Conservation (phyloP, 441 rosid species). For the Hura crepitans region DNA sequence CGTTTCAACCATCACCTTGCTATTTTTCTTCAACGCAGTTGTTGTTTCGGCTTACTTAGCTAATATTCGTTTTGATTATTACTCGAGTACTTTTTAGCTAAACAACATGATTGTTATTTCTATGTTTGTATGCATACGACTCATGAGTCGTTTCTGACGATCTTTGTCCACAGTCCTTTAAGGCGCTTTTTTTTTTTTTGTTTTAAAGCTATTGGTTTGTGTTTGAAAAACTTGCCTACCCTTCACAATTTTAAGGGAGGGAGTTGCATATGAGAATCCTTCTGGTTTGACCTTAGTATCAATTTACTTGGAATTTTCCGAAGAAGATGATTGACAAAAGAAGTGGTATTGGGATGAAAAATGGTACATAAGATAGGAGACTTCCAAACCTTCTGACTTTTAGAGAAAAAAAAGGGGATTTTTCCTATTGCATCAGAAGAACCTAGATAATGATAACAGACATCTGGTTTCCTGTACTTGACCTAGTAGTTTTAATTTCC, state of each 20-base stretch:
- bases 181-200: neutral
- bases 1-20: neutral
- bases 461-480: neutral
- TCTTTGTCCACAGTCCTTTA: neutral
- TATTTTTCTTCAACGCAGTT: neutral
- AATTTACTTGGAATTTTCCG: neutral
- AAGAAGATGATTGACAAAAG: neutral
- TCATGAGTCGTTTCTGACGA: neutral
- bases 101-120: neutral
- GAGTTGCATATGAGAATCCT: neutral
- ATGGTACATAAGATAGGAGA: neutral
- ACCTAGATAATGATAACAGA: no score
- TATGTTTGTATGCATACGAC: neutral
- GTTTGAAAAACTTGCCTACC: neutral
- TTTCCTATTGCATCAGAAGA: neutral
- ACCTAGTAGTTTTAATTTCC: neutral
- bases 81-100: neutral
- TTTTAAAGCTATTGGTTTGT: neutral
- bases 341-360: neutral
- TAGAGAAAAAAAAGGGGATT: neutral
- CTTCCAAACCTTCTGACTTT: neutral
- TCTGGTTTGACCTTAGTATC: neutral
- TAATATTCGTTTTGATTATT: constrained; percentile 13
- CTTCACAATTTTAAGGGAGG: neutral
- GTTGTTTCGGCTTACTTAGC: neutral